Evolutionary conservation across 805 yeast genomes (phyloP).

Genomic region (Wickerhamiella azyma): DNA sequence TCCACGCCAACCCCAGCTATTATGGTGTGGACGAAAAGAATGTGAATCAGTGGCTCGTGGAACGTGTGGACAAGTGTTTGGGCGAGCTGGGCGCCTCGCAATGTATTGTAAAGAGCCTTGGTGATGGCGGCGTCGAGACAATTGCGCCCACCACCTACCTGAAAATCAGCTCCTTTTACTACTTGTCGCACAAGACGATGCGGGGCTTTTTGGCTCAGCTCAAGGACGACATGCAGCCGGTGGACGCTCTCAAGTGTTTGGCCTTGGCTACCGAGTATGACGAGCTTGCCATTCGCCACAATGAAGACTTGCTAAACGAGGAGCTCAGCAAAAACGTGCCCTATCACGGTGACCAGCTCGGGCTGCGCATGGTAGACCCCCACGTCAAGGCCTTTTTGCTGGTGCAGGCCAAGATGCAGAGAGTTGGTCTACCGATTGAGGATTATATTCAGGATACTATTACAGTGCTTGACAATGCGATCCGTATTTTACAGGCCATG

Average conservation of each 20-base stretch:
- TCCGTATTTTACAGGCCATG: conserved; percentile 86
- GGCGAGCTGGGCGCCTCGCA: conserved; percentile 54
- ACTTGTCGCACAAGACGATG: conserved; percentile 80
- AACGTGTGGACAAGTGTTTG: conserved; percentile 54
- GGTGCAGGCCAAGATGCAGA: conserved; percentile 56
- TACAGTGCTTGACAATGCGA: conserved; percentile 82
- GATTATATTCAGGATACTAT: conserved; percentile 91
- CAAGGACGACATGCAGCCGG: conserved; percentile 34
- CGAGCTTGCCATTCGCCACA: conserved; percentile 81
- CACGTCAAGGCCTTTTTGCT: conserved; percentile 66
- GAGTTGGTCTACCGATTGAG: conserved; percentile 77
- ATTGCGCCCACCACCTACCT: conserved; percentile 60
- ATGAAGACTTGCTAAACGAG: conserved; percentile 74
- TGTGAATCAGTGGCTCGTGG: conserved; percentile 25
- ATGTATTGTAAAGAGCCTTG: conserved; percentile 35
- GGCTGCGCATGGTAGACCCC: conserved; percentile 63
- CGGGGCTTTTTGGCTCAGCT: conserved; percentile 40
- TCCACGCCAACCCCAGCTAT: conserved; percentile 64
- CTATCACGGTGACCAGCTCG: conserved; percentile 33
- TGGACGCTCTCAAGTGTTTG: conserved; percentile 49
- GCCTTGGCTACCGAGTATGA: conserved; percentile 68
- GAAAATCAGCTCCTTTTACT: conserved; percentile 79
- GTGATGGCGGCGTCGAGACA: conserved; percentile 23
- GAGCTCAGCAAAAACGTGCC: conserved; percentile 63
- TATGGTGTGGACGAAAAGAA: conserved; percentile 51